phyloP scores from a whole-genome alignment of 441 rosid species.

The Croton setiger region DNA sequence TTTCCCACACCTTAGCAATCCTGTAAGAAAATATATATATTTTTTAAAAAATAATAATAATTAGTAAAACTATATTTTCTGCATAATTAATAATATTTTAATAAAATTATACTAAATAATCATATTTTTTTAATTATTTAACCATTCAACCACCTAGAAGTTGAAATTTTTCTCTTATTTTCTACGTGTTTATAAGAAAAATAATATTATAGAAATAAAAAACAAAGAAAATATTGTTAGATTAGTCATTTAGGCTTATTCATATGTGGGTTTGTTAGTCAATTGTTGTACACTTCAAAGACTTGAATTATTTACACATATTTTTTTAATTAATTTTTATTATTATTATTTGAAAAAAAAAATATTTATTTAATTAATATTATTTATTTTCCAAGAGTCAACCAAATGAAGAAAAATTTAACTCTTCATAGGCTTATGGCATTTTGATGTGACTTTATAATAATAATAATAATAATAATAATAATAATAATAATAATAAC shows the following conservation, averaged over 20 bases:
- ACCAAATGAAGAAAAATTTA: slow-evolving; percentile 2
- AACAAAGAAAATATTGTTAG: neutral
- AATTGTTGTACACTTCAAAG: neutral
- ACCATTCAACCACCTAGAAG: slow-evolving; percentile 11
- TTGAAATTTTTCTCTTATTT: neutral
- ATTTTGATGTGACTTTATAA: neutral
- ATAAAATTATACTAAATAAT: too few relatives aligned
- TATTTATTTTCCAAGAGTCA: neutral
- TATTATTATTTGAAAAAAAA: too few relatives aligned
- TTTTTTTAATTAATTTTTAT: too few relatives aligned
- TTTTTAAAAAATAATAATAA: too few relatives aligned
- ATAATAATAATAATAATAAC: too few relatives aligned
- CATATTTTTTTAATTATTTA: neutral
- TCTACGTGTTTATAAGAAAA: neutral
- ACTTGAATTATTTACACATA: neutral
- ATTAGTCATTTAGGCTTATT: neutral
- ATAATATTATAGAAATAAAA: neutral
- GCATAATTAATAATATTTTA: neutral
- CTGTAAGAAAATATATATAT: slow-evolving; percentile 29
- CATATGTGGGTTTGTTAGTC: too few relatives aligned
- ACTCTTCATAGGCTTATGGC: neutral
- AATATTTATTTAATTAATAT: too few relatives aligned
- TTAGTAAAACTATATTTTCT: too few relatives aligned
- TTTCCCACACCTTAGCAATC: slow-evolving; percentile 65
- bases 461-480: too few relatives aligned